phyloP scores from a whole-genome alignment of 1,284 basidiomycete species.

The Ustilago esculenta region DNA sequence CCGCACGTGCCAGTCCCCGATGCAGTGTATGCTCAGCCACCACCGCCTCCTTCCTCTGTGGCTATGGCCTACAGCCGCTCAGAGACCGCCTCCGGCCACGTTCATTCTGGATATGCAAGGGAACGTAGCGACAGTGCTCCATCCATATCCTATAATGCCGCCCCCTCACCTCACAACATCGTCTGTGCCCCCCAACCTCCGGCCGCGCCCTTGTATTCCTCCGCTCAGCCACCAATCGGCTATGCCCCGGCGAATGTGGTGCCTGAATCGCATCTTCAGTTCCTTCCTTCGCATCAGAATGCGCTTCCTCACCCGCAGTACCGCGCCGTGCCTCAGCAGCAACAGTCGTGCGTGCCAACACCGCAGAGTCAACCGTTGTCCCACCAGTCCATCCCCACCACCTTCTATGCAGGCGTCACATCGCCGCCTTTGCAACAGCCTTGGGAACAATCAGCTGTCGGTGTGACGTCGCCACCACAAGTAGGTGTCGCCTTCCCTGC shows the following conservation, averaged over 20 bases:
- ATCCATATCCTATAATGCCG: conserved; percentile 3
- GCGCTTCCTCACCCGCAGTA: conserved; percentile 4
- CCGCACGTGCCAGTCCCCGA: conserved; percentile 7
- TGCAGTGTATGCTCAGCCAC: conserved; percentile 3
- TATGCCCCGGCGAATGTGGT: conserved; percentile 7
- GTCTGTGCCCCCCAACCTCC: conserved; percentile 15
- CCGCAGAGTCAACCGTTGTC: conserved; percentile 15
- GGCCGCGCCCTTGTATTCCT: background rate
- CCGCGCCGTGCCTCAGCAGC: conserved; percentile 9
- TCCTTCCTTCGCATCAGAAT: conserved; percentile 10
- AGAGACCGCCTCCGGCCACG: conserved; percentile 6
- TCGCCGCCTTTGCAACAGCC: conserved; percentile 11
- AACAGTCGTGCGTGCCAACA: conserved; percentile 10
- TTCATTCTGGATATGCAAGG: conserved; percentile 9
- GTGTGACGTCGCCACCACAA: conserved; percentile 9
- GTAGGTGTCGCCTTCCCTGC: conserved; percentile 10
- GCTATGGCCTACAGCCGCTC: conserved; percentile 31
- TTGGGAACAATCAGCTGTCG: conserved; percentile 9
- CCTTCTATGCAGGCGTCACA: conserved; percentile 9
- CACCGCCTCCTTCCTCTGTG: conserved; percentile 12
- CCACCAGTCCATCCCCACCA: background rate
- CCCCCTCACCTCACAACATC: conserved; percentile 8
- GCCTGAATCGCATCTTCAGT: conserved; percentile 24
- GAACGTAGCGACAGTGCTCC: conserved; percentile 35
- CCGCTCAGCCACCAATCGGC: conserved; percentile 9